A percentile compares a stretch with the other conserved stretches of the same genome.
These are phyloP conservation scores for Globisporangium spiculum DNA, from an alignment of 352 stramenopile species.

Conservation along the genomic window DNA sequence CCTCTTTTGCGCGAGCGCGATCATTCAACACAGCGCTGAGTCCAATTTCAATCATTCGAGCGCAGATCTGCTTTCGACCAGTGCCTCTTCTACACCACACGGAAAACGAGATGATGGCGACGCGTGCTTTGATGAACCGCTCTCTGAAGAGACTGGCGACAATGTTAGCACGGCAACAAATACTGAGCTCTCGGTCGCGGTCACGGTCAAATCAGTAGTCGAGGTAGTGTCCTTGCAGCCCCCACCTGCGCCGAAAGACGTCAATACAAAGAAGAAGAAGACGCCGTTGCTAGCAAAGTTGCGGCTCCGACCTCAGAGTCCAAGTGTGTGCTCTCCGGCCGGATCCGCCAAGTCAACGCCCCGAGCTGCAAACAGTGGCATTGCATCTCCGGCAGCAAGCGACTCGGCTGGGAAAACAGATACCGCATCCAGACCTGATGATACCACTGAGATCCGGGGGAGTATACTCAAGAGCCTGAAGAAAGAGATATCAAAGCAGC, in stretches of 20 bases:
- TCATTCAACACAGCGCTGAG: conserved; percentile 34
- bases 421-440: conserved; percentile 1
- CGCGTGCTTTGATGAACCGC: conserved; percentile 1
- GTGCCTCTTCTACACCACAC: background rate
- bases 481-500: conserved; percentile 1
- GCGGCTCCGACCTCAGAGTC: conserved; percentile 47
- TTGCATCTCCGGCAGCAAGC: background rate
- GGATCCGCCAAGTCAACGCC: conserved; percentile 16
- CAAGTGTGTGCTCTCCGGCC: conserved; percentile 15
- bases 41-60: conserved; percentile 5
- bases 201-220: background rate
- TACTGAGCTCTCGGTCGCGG: background rate
- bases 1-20: conserved; percentile 63
- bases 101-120: background rate
- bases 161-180: background rate
- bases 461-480: conserved; percentile 18
- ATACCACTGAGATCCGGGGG: background rate
- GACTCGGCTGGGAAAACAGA: background rate
- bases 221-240: background rate
- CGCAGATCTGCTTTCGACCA: background rate
- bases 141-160: background rate
- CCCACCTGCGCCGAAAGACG: background rate
- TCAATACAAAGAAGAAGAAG: conserved; percentile 27
- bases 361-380: background rate
- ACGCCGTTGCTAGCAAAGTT: conserved; percentile 54